Base-by-base conservation (phyloP, 306 rosid genomes). In the Mucuna pruriens region DNA sequence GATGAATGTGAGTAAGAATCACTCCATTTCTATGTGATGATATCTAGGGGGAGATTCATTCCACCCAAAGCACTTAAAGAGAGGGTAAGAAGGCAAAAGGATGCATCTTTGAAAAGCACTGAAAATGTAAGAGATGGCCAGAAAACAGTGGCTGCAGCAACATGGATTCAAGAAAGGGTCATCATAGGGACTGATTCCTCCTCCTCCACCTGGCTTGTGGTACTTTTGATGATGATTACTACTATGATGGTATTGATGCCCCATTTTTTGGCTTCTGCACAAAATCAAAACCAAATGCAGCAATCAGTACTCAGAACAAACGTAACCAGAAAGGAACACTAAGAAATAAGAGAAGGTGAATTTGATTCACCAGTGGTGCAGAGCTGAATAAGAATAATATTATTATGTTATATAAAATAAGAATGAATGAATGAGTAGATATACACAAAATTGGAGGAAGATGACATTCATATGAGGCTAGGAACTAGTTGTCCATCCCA, bases 111-210 rank as follows among this genome's bases (percentile, higher is more conserved):
- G 31, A 6, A 75, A 58, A 17, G 44, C 42, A 16, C 13, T 60
- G 45, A 75, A 45, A n/a, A 60, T 42, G 44, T 63, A 60, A 40
- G 80, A 75, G 80, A 60, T 44, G 1, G 13, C 31, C 8, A 10
- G 25, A 60, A 60, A 16, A 44, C 60, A 40, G 6, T 58, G 80
- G 71, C 80, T 58, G 58, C 70, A 60, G 29, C 80, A 75, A 45
- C 71, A 75, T 17, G 58, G 48, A 9, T 75, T 45, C 60, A 75
- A 17, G 44, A 75, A 75, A 17, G 80, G 71, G 2, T 75, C 80
- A 60, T 75, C 80, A 42, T 75, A 75, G 19, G 80, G 80, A 48
- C 70, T 75, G 11, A 57, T 26, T 55, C 69, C 54, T 74, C 57
- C 40, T 55, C 69, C 54, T 74, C 34, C 79, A 55, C 20, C 42